Conservation (phyloP, 768 basidiomycete species). For the Suillus spraguei region DNA sequence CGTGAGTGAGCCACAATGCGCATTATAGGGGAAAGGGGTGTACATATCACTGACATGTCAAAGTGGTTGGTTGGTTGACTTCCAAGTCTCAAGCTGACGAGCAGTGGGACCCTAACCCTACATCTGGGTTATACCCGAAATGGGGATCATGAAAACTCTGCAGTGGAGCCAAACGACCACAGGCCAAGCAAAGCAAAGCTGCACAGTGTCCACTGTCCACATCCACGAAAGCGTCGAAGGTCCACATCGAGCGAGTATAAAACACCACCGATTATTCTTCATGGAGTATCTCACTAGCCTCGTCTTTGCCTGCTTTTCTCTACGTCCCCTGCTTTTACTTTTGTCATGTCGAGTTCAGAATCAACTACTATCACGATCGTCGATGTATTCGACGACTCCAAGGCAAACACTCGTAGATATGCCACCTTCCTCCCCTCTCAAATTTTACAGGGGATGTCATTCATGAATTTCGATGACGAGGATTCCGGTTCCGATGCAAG, state of each 20-base stretch:
- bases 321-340: not conserved
- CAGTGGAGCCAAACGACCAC: too few relatives aligned
- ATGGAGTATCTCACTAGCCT: not conserved
- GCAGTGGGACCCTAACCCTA: slow-evolving; percentile 4
- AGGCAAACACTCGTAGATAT: slow-evolving; percentile 30
- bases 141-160: not conserved
- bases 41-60: not conserved
- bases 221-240: slow-evolving; percentile 7
- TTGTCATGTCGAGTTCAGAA: slow-evolving; percentile 2
- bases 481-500: slow-evolving; percentile 13
- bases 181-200: too few relatives aligned
- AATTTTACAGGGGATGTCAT: slow-evolving; percentile 8
- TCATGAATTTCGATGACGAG: slow-evolving; percentile 14
- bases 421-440: slow-evolving; percentile 24
- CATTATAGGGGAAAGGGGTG: not conserved
- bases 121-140: not conserved
- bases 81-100: not conserved
- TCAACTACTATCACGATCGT: not conserved
- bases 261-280: not conserved
- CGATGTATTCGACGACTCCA: not conserved
- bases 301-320: not conserved
- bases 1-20: not conserved
- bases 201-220: not conserved
- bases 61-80: not conserved
- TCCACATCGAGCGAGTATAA: slow-evolving; percentile 3